Conservation (phyloP, 1,284 basidiomycete species). For the Fomitopsis schrenkii region DNA sequence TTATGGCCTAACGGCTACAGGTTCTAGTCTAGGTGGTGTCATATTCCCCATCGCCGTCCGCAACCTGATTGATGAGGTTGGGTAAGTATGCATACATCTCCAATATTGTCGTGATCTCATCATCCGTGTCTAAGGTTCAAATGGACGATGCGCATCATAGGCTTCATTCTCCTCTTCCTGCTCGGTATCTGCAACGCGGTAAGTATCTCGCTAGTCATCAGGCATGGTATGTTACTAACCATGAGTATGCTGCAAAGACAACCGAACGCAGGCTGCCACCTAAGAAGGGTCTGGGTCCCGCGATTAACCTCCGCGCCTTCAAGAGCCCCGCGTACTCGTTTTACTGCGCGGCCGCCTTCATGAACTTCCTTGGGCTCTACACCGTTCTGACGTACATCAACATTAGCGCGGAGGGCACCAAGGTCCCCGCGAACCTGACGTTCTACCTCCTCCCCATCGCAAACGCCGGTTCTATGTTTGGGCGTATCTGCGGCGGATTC, state of each 20-base stretch:
- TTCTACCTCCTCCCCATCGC: slow-evolving; percentile 46
- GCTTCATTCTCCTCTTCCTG: slow-evolving; percentile 43
- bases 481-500: slow-evolving; percentile 36
- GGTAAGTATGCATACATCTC: slow-evolving; percentile 19
- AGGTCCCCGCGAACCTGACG: slow-evolving; percentile 32
- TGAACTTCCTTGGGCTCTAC: slow-evolving; percentile 57
- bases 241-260: slow-evolving; percentile 24
- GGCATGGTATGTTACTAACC: too few species aligned
- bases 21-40: slow-evolving; percentile 41
- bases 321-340: slow-evolving; percentile 38
- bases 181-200: slow-evolving; percentile 41
- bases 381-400: slow-evolving; percentile 52
- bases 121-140: slow-evolving; percentile 37
- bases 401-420: slow-evolving; percentile 33
- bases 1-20: slow-evolving; percentile 37
- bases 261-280: slow-evolving; percentile 49
- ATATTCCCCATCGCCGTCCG: slow-evolving; percentile 39
- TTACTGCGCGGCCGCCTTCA: slow-evolving; percentile 40
- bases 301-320: slow-evolving; percentile 48
- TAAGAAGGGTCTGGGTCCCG: slow-evolving; percentile 40
- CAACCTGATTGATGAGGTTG: slow-evolving; percentile 34
- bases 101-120: background rate
- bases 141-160: slow-evolving; percentile 60
- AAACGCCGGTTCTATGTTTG: slow-evolving; percentile 39
- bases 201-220: slow-evolving; percentile 4